Evolutionary conservation across 257 asterid genomes (phyloP), one percentile per base, ranked within the genome.

Genomic region (Penstemon newberryi): DNA sequence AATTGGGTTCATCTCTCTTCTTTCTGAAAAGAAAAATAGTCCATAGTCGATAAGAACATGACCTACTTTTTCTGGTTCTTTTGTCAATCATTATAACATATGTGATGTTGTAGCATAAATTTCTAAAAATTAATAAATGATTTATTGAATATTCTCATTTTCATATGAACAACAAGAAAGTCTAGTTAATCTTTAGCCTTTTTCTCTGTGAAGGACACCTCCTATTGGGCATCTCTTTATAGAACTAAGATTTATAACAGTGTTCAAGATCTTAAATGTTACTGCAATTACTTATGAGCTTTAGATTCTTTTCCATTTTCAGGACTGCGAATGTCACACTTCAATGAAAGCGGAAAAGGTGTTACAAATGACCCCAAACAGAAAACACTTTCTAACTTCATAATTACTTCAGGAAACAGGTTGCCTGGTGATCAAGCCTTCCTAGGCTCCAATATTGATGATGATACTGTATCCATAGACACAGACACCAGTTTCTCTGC

Each of bases 251-350:
- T 40, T 40, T 11, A 9, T 12, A 39, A 42, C 57, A 45, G 36
- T 45, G 46, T 15, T 56, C 12, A 46, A 6, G 2, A 18, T 7
- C 49, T 52, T 7, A 12, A 44, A 47, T 12, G 8, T 25, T 25
- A 25, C 33, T 25, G 33, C 33, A 25, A 25, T 25, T 25, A 25
- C 33, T 15, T 25, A 46, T 73, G 57, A 71, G 40, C 63, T 41
- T 59, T 75, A 39, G 50, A 36, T 64, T 50, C 39, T 63, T 66
- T 15, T 63, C 44, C 69, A 45, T 63, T 39, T 51, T 53, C 76
- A 93, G 99, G 99, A 69, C 79, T 93, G 63, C 89, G 97, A 47
- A 83, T 93, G 85, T 89, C 97, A 68, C 89, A 93, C 67, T 85
- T 93, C 73, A 78, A 56, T 74, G 95, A 90, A 56, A 89, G 88